phyloP scores from a whole-genome alignment of 192 early-diverging fungal genomes.

The Paraglomus brasilianum region DNA sequence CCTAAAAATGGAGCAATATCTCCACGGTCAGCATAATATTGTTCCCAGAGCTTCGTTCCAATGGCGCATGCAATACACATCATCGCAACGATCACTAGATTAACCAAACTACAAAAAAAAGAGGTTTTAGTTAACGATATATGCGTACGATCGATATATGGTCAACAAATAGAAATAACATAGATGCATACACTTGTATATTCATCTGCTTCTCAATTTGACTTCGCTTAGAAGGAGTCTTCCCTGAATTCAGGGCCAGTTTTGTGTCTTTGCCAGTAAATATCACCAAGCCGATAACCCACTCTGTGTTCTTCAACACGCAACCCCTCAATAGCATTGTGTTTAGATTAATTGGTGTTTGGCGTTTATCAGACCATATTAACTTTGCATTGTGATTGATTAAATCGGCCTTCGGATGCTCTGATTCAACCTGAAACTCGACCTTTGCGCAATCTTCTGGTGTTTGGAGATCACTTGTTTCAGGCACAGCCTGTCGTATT shows the following conservation, averaged over 20 bases:
- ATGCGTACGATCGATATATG: not conserved
- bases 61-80: conserved; percentile 62
- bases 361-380: conserved; percentile 26
- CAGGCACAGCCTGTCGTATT: conserved; percentile 56
- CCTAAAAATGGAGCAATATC: not conserved
- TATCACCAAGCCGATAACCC: conserved; percentile 69
- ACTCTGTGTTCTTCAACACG: conserved; percentile 71
- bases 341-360: conserved; percentile 57
- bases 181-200: conserved; percentile 51
- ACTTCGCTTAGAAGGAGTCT: conserved; percentile 66
- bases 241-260: conserved; percentile 72
- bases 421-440: conserved; percentile 53
- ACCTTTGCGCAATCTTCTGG: conserved; percentile 55
- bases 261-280: conserved; percentile 79
- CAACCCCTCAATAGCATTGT: conserved; percentile 72
- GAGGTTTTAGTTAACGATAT: conserved; percentile 24
- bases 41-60: conserved; percentile 31
- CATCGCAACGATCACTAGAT: conserved; percentile 64
- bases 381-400: conserved; percentile 66
- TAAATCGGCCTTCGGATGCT: conserved; percentile 59
- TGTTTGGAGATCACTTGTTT: conserved; percentile 45
- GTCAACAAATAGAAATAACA: not conserved
- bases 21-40: not conserved
- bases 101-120: conserved; percentile 63
- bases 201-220: conserved; percentile 72